These are phyloP conservation scores for Helicocarpus griseus DNA, from an alignment of 2,329 filamentous ascomycete species.

Conservation along the genomic window DNA sequence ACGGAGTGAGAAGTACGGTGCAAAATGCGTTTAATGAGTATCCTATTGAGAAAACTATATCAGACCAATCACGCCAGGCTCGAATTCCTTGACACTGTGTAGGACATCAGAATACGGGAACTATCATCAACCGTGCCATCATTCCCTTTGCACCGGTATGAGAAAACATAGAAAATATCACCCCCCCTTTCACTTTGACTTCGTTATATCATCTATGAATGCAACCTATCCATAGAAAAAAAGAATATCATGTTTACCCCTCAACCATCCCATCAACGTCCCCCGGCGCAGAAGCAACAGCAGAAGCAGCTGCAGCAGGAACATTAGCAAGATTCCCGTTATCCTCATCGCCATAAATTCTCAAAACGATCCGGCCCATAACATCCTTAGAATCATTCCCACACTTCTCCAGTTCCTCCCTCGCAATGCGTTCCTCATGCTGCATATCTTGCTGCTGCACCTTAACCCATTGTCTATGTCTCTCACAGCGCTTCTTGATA, in stretches of 20 bases:
- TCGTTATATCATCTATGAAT: not conserved
- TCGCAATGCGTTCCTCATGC: constrained; percentile 33
- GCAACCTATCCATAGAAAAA: not conserved
- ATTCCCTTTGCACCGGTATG: no score
- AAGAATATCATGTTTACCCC: not conserved
- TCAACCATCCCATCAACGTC: not conserved
- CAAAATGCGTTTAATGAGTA: no score
- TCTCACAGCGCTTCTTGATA: constrained; percentile 38
- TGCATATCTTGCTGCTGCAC: constrained; percentile 36
- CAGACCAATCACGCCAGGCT: no score
- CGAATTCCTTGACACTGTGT: no score
- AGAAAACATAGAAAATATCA: not conserved
- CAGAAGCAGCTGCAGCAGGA: constrained; percentile 4
- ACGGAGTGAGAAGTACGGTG: no score
- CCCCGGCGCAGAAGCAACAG: not conserved
- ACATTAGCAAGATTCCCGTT: constrained; percentile 17
- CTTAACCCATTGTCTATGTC: constrained; percentile 40
- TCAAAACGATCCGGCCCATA: constrained; percentile 35
- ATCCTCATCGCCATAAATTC: constrained; percentile 28
- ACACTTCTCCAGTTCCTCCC: constrained; percentile 29
- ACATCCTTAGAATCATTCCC: constrained; percentile 33
- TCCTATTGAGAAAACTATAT: no score
- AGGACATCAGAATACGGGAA: no score
- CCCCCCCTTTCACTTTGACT: not conserved
- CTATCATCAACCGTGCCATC: no score